These are phyloP conservation scores for Penicillium malachiteum DNA, from an alignment of 495 filamentous ascomycete species.

Conservation along the genomic window DNA sequence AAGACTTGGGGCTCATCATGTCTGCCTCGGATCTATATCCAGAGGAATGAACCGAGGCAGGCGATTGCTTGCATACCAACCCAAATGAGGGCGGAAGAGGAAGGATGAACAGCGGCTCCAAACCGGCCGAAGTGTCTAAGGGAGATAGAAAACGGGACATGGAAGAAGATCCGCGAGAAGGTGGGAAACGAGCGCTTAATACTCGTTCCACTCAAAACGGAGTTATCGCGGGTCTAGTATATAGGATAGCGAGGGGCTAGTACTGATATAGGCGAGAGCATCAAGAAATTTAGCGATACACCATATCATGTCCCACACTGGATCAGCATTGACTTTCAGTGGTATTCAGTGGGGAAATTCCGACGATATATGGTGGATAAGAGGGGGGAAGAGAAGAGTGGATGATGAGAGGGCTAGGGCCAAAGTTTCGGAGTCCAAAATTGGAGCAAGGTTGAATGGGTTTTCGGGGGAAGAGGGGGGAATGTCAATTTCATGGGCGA, in stretches of 20 bases:
- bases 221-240: neutral
- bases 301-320: conserved; percentile 20
- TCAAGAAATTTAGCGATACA: conserved; percentile 9
- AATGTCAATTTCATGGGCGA: conserved; percentile 7
- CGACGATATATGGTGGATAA: neutral
- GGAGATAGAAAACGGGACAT: neutral
- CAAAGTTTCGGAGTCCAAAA: neutral
- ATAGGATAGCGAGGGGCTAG: conserved; percentile 11
- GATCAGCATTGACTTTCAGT: conserved; percentile 2
- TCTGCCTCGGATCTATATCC: conserved; percentile 4
- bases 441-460: neutral
- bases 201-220: conserved; percentile 3
- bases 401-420: neutral
- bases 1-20: conserved; percentile 23
- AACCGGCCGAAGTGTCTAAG: neutral
- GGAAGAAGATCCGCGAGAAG: neutral
- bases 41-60: conserved; percentile 7
- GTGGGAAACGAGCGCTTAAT: neutral
- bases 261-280: conserved; percentile 5
- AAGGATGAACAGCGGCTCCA: conserved; percentile 2
- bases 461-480: neutral
- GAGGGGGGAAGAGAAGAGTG: neutral
- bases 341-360: neutral
- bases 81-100: conserved; percentile 10
- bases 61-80: conserved; percentile 9